These are phyloP conservation scores for Mycosphaerelloides madeirae DNA, from an alignment of 2,329 filamentous ascomycete genomes.

Conservation along the genomic window DNA sequence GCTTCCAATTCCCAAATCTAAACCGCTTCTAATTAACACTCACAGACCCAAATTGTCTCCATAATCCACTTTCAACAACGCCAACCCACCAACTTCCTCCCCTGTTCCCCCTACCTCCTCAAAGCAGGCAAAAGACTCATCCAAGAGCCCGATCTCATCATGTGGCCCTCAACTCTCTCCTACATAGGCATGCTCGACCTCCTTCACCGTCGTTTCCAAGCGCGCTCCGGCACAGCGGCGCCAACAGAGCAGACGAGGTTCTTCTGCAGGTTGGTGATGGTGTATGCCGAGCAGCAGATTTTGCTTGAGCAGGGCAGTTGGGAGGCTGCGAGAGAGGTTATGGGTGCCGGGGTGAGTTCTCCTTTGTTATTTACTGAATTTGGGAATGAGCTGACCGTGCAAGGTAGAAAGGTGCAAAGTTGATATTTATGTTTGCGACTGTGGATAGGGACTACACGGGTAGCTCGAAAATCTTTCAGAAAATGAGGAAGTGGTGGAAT, in stretches of 20 bases:
- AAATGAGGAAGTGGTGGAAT: neutral
- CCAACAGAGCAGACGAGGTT: neutral
- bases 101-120: neutral
- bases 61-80: neutral
- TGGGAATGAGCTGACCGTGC: too few species aligned
- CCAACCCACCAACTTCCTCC: neutral
- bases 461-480: neutral
- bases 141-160: neutral
- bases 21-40: too few species aligned
- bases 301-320: neutral
- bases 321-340: neutral
- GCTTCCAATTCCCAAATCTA: too few species aligned
- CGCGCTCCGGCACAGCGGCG: slow-evolving; percentile 40
- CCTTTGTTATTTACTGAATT: too few species aligned
- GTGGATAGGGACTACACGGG: neutral
- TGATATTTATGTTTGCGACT: neutral
- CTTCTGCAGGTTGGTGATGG: neutral
- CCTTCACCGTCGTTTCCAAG: slow-evolving; percentile 45
- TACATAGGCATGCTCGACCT: neutral
- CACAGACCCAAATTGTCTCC: neutral
- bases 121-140: neutral
- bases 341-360: neutral
- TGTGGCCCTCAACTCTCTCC: neutral
- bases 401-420: neutral
- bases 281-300: neutral